phyloP scores from a whole-genome alignment of 2,329 filamentous ascomycete genomes.

The Epichloe brachyelytri region DNA sequence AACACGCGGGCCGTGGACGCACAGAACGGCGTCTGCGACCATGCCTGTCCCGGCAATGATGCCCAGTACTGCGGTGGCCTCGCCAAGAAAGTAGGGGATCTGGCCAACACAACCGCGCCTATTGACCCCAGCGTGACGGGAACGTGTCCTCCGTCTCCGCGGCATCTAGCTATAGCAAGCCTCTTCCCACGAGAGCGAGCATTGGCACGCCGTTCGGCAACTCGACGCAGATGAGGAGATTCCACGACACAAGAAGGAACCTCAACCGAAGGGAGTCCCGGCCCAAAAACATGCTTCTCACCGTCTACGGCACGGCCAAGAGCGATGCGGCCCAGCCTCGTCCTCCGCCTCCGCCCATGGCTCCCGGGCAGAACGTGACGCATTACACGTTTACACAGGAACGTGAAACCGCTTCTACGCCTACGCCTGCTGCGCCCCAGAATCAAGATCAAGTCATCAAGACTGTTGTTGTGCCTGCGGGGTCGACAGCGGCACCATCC shows the following conservation, averaged over 20 bases:
- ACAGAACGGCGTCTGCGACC: constrained; percentile 17
- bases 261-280: constrained; percentile 14
- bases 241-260: background rate
- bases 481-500: background rate
- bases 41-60: constrained; percentile 28
- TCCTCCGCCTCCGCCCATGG: constrained; percentile 21
- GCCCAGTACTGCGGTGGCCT: constrained; percentile 30
- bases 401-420: background rate
- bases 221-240: background rate
- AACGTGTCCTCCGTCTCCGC: background rate
- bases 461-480: constrained; percentile 1
- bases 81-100: constrained; percentile 2
- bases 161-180: background rate
- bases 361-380: constrained; percentile 9
- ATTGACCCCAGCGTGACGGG: background rate
- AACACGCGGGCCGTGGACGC: constrained; percentile 20
- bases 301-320: constrained; percentile 27
- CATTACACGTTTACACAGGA: background rate
- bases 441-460: background rate
- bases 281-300: constrained; percentile 24
- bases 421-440: background rate
- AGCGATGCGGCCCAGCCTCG: constrained; percentile 15
- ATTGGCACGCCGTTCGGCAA: background rate
- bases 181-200: background rate
- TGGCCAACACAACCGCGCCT: constrained; percentile 2